Evolutionary conservation across 441 rosid genomes (phyloP), one percentile per base, ranked within the genome.

Genomic region (Jatropha multifida): DNA sequence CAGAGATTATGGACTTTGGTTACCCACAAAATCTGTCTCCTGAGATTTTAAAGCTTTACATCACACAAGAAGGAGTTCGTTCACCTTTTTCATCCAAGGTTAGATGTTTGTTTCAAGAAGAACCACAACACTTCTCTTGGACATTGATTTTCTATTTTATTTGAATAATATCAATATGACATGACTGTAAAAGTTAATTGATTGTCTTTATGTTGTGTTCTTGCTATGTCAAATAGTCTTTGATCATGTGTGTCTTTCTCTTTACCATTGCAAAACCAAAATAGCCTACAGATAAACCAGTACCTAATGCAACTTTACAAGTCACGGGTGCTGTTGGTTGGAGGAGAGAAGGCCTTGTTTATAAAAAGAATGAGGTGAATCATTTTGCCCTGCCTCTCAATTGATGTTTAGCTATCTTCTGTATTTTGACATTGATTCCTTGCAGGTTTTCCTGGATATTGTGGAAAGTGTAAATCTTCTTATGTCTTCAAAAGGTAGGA

Each of bases 281-380:
- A 81, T 79, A 96, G 98, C 92, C 97, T 0, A 76, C 92, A 44
- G 98, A 96, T 78, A 96, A 81, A 85, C 93, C 97, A 72, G 94
- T 94, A 61, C 99, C 99, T 38, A 96, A 96, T 88, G 99, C 99
- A 62, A 96, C 99, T 40, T 84, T 96, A 81, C 99, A 96, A 96
- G 99, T 96, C 81, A 96, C 99, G 0, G 98, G 99, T 80, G 98
- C 98, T 76, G 98, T 96, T 81, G 99, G 99, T 72, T 96, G 98
- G 98, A 90, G 99, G 73, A 94, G 99, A 83, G 99, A 96, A 87
- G 99, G 98, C 62, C 98, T 94, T 82, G 82, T 74, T 80, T 94
- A 96, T 82, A 96, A 96, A 78, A 94, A 96, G 88, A 94, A 96
- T 80, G 99, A 96, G 94, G 99, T 92, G 79, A 82, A 68, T 74